Base-by-base conservation (phyloP, 176 grass and related monocot genomes). In the Pontederia paniculata region DNA sequence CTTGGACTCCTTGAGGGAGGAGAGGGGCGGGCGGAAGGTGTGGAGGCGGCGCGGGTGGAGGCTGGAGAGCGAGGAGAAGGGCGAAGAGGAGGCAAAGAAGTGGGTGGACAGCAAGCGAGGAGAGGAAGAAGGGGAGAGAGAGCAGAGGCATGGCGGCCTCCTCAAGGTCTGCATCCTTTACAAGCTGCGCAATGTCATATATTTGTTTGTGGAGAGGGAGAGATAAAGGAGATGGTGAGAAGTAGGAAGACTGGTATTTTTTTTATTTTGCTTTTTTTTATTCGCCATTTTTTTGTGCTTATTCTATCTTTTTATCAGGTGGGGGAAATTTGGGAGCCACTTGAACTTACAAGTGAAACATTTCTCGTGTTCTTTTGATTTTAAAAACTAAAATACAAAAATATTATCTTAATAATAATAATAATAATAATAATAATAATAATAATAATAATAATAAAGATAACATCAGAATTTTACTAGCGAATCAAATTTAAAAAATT, bases 1-100 rank as follows among this genome's bases (percentile, higher is more conserved):
- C 72, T 91, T 72, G 41, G 80, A 63, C 49, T 98, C 93, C 52
- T 77, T 63, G 45, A 91, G 78, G 49, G 86, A 90, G 12, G 77
- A 91, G 52, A 84, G 80, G 57, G 73, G 77, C 65, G 28, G 28
- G 28, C 75, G 83, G 22, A 73, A 62, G 77, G 80, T 56, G 25
- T 37, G 8, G 48, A 44, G 48, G 48, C 69, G 69, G 13, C 17
- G 25, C 6, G 74, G 59, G 46, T 53, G 68, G 64, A 80, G 70
- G 50, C 31, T 17, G 4, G 70, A 70, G 60, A 73, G 62, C 58
- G 62, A 28, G 44, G 70, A 66, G 14, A 15, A 63, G 68, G 58
- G 12, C 48, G 85, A 25, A 43, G 37, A 52, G 42, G 50, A 81
- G 66, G 74, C 69, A 53, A 71, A 81, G 83, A 77, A 68, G 48